Evolutionary conservation across 192 early-diverging fungal genomes (phyloP), one percentile per base, ranked within the genome.

Genomic region (Backusella luteola): DNA sequence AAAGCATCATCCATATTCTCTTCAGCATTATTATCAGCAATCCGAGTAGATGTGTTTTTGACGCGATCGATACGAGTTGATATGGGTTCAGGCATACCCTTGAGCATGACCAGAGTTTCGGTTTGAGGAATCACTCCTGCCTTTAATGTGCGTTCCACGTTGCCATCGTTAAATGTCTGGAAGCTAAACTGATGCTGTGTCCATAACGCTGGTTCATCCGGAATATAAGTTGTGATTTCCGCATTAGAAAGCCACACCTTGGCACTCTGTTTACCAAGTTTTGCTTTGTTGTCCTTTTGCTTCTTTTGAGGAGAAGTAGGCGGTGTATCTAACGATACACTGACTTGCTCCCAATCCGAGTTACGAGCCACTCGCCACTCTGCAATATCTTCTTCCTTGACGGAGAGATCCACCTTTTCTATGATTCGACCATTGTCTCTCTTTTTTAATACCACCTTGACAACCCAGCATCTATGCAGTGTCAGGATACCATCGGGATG

Each of bases 401-500:
- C 69, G 9, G 81, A 76, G 59, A 90, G 74, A 34, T 87, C 89
- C n/a, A 83, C 81, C 19, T 81, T 82, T 49, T 84, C 87, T 42
- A 85, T 77, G 9, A 82, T 79, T 11, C 85, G 79, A 14, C 85
- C 84, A 59, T 86, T 83, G 23, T 81, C 85, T 17, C 84, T 77
- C 41, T 81, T 83, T 35, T 84, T 83, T 36, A 77, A 80, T 4
- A 83, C 73, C 19, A 76, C 81, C 59, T 83, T 85, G 56, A 79
- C 81, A 29, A 88, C 80, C 84, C 89, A 87, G 67, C 82, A 81
- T 14, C 89, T 80, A 67, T 90, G 89, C 0, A 90, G 78, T 21
- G 89, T 90, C 17, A 90, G 77, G 23, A 88, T 85, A 42, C 89
- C 89, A 6, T 78, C 34, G 2, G 89, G 89, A 70, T 90, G 87